Conservation (phyloP, 148 eudicot species). For the Spergularia marina region DNA sequence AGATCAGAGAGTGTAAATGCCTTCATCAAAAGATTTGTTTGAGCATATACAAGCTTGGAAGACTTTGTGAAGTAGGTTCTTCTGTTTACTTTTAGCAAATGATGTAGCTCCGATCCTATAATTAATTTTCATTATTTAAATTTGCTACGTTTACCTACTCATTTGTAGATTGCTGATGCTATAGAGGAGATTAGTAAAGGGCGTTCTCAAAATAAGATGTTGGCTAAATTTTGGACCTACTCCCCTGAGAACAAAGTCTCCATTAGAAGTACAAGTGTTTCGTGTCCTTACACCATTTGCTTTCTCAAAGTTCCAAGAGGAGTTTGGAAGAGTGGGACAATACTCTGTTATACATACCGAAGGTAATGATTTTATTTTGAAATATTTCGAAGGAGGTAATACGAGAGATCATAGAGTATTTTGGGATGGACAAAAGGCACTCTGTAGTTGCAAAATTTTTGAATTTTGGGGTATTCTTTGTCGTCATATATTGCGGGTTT, state of each 20-base stretch:
- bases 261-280: slow-evolving; percentile 20
- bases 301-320: slow-evolving; percentile 18
- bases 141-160: background rate
- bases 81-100: background rate
- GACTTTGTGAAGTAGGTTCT: slow-evolving; percentile 16
- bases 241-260: slow-evolving; percentile 14
- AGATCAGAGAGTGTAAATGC: slow-evolving; percentile 26
- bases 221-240: slow-evolving; percentile 12
- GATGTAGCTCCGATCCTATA: background rate
- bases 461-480: slow-evolving; percentile 11
- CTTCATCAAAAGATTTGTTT: slow-evolving; percentile 16
- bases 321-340: background rate
- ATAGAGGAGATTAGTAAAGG: slow-evolving; percentile 18
- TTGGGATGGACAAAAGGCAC: background rate
- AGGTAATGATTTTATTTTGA: background rate
- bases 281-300: slow-evolving; percentile 4
- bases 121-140: background rate
- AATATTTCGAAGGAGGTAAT: background rate
- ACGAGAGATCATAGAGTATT: background rate
- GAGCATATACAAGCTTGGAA: slow-evolving; percentile 1
- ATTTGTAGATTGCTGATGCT: slow-evolving; percentile 12
- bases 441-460: slow-evolving; percentile 14
- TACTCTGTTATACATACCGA: background rate
- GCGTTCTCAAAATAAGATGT: slow-evolving; percentile 13
- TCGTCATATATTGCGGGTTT: slow-evolving; percentile 13